Evolutionary conservation across 2,329 filamentous ascomycete species (phyloP).

Genomic region (Trichoderma sp.): DNA sequence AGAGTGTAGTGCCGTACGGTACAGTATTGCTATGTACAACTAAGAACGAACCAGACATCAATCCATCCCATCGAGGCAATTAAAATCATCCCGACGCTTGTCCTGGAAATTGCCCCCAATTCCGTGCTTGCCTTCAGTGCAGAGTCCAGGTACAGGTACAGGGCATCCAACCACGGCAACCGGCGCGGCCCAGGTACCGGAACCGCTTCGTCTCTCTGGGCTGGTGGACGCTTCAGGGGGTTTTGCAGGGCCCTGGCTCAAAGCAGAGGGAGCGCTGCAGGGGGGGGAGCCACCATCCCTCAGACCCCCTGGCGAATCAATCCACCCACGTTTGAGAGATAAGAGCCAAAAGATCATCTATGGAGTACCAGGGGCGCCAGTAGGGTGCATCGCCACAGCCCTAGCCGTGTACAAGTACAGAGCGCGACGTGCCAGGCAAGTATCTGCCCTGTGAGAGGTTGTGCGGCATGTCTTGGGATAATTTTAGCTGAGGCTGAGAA

Average conservation of each 20-base stretch:
- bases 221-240: background rate
- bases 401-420: conserved; percentile 9
- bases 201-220: background rate
- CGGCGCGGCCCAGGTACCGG: background rate
- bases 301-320: conserved; percentile 32
- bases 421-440: background rate
- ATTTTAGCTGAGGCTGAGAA: background rate
- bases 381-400: conserved; percentile 18
- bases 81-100: conserved; percentile 27
- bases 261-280: conserved; percentile 3
- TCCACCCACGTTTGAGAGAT: conserved; percentile 32
- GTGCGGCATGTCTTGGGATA: background rate
- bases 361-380: background rate
- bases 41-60: background rate
- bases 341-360: conserved; percentile 19
- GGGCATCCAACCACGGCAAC: background rate
- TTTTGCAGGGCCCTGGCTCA: background rate
- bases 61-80: conserved; percentile 30
- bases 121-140: conserved; percentile 1
- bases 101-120: conserved; percentile 29
- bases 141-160: background rate
- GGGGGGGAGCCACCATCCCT: conserved; percentile 4
- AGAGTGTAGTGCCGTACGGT: too few relatives aligned
- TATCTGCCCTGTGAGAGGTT: background rate
- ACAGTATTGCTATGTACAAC: too few relatives aligned